phyloP scores from a whole-genome alignment of 192 early-diverging fungal genomes.

The Backusella liffmaniae region DNA sequence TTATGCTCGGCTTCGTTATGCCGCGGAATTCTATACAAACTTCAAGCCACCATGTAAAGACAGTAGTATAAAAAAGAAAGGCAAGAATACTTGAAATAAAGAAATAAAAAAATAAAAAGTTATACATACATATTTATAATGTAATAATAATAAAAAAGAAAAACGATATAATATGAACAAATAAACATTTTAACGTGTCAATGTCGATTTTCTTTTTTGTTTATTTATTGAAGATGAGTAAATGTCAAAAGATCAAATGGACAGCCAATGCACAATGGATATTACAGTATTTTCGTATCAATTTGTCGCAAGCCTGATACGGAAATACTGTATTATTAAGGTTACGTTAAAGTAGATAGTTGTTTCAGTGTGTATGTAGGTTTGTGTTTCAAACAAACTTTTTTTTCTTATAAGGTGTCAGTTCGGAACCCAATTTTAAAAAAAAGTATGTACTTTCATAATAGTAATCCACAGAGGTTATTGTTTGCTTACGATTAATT shows the following conservation, averaged over 20 bases:
- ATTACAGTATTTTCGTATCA: no score
- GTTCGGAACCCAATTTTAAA: neutral
- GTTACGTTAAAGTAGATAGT: neutral
- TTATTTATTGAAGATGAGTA: neutral
- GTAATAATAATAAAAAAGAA: neutral
- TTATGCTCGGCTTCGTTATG: constrained; percentile 23
- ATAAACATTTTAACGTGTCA: neutral
- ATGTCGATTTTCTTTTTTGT: neutral
- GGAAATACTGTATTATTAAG: no score
- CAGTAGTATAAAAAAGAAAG: neutral
- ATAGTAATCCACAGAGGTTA: neutral
- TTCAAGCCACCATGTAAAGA: constrained; percentile 3
- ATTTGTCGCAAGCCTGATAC: no score
- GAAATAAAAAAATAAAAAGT: neutral
- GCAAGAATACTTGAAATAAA: neutral
- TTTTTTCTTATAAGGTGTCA: neutral
- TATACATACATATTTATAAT: neutral
- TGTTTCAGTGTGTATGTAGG: neutral
- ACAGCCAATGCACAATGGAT: no score
- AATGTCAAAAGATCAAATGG: no score
- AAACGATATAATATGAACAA: neutral
- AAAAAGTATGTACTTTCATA: neutral
- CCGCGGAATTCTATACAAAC: constrained; percentile 10
- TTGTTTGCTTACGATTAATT: no score
- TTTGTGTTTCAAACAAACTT: neutral